Evolutionary conservation across 1,284 basidiomycete species (phyloP), one percentile per base, ranked within the genome.

Genomic region (Rhizopogon parksii): DNA sequence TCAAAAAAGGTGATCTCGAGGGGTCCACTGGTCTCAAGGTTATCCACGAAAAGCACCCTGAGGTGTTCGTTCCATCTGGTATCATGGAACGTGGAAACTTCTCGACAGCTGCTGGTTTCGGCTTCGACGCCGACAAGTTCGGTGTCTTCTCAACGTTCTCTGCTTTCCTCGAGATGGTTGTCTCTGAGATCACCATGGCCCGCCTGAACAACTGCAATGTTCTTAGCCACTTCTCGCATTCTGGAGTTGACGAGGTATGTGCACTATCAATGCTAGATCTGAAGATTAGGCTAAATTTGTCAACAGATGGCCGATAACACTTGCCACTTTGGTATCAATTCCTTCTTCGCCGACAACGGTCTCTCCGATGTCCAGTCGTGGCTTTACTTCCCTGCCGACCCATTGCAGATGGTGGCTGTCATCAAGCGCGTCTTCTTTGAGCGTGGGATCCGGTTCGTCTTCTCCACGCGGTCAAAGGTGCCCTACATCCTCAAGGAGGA

Each of bases 151-250:
- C 86, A 19, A 92, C 89, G 4, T 92, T 92, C 71, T 87, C 85
- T 46, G 89, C 90, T 4, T 92, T 92, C 75, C 73, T 91, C 54
- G 89, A 92, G 75, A 92, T 92, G 90, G 73, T 88, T 53, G 68
- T 91, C 53, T 91, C 88, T 2, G 90, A 92, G 65, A 72, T 91
- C 51, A 91, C 89, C n/a, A 92, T 92, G 90, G 90, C 90, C 14
- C 79, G 88, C 50, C 68, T 91, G 62, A 91, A 91, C 68, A 78
- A 85, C 62, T 88, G 87, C 73, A 92, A 92, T 62, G 82, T 92
- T 14, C 77, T 92, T 27, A 85, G 77, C 61, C 89, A 92, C 70
- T 92, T 91, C 73, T 91, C 88, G 21, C 90, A 92, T 70, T 85
- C 88, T 34, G 90, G 89, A 62, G 85, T 85, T 78, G 63, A 57